Base-by-base conservation (phyloP, 75 land plant genomes). In the Cupressus sempervirens region DNA sequence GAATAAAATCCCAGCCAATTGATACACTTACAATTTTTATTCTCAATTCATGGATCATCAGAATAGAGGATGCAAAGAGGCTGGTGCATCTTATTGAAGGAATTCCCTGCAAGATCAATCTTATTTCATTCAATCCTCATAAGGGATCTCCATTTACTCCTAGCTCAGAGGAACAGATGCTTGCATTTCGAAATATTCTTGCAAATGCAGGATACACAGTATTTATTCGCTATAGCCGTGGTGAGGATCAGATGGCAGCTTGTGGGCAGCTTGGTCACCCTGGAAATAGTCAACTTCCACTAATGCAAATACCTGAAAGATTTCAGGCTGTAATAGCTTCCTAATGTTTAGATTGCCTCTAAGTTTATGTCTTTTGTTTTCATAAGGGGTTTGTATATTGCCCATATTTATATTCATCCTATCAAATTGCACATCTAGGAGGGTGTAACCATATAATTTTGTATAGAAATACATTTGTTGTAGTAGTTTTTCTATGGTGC, bases 91-190 rank as follows among this genome's bases (percentile, higher is more conserved):
- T 97, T 72, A 96, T 97, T 30, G 34, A 87, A 81, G 98, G 91
- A 75, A 96, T 97, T 56, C 98, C 99, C 15, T 97, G 99, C 90
- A 97, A 97, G 88, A 94, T 97, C 68, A 97, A 97, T 82, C 95
- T 97, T 50, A 94, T 97, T 41, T 90, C 95, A 6, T 97, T 94
- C 88, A 97, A 97, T 87, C 95, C 95, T 76, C 95, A 97, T 86
- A 15, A 58, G 23, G 99, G 96, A 80, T 95, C 99, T 3, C 82
- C 76, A 43, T 97, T 97, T 84, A 86, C 82, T 74, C 95, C 98
- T 5, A 94, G 93, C 7, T 58, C 87, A 53, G 77, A 91, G 4
- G 95, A 96, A 83, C 90, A 92, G 84, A 96, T 96, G 91, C 85
- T 94, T 35, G 88, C 87, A 76, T 97, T 97, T 73, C 92, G 93